phyloP scores from a whole-genome alignment of 768 basidiomycete species.

The Arthromyces matolae region DNA sequence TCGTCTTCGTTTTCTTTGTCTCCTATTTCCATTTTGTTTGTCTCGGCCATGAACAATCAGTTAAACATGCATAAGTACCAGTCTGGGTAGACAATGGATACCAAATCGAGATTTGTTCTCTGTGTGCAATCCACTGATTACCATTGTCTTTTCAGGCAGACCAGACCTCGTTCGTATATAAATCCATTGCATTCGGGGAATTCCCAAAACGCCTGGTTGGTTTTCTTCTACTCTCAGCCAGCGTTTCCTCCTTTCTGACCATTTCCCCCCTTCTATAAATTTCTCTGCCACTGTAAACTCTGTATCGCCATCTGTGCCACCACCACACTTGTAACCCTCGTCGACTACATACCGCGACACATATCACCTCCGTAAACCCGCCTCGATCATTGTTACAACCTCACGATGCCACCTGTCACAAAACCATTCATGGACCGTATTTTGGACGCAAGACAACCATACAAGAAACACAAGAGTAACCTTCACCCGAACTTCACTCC shows the following conservation, averaged over 20 bases:
- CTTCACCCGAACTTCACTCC: slow-evolving; percentile 23
- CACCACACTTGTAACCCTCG: slow-evolving; percentile 5
- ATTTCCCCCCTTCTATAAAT: no score
- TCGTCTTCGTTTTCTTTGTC: slow-evolving; percentile 26
- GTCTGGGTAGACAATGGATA: slow-evolving; percentile 21
- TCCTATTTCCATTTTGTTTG: slow-evolving; percentile 2
- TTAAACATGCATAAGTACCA: no score
- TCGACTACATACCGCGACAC: slow-evolving; percentile 12
- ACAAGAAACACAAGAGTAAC: slow-evolving; percentile 46
- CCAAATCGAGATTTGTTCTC: slow-evolving; percentile 20
- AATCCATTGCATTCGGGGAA: slow-evolving; percentile 20
- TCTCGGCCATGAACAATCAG: no score
- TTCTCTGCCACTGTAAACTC: slow-evolving; percentile 17
- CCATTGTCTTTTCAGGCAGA: slow-evolving; percentile 33
- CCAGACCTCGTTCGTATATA: slow-evolving; percentile 27
- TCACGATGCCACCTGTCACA: slow-evolving; percentile 12
- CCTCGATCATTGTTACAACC: slow-evolving; percentile 8
- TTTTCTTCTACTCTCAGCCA: slow-evolving; percentile 18
- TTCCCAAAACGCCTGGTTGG: slow-evolving; percentile 24
- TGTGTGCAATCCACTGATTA: slow-evolving; percentile 12
- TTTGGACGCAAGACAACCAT: slow-evolving; percentile 35
- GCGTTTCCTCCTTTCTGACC: slow-evolving; percentile 30
- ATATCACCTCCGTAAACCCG: slow-evolving; percentile 12
- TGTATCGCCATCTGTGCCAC: slow-evolving; percentile 17
- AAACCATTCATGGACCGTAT: slow-evolving; percentile 39